Percentiles rank a stretch among this genome's conserved stretches.
Conservation (phyloP, 2,329 filamentous ascomycete species). For the Cytospora mali region DNA sequence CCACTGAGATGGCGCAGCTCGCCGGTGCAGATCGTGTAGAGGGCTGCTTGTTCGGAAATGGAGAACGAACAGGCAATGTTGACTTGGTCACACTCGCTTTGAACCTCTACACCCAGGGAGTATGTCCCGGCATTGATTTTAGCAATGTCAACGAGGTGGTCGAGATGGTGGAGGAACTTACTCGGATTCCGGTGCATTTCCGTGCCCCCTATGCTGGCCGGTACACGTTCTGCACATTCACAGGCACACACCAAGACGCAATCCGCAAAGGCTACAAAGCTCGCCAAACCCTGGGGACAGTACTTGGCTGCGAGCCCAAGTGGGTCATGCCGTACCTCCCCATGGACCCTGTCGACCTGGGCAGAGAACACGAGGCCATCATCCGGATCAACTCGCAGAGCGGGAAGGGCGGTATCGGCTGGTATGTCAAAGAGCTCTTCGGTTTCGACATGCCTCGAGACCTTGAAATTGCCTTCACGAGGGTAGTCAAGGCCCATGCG, state of each 20-base stretch:
- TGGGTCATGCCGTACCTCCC: slow-evolving; percentile 93
- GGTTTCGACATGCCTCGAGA: slow-evolving; percentile 90
- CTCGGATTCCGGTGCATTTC: slow-evolving; percentile 90
- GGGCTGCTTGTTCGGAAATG: slow-evolving; percentile 90
- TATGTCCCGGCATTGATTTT: slow-evolving; percentile 86
- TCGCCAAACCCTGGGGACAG: slow-evolving; percentile 61
- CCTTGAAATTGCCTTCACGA: slow-evolving; percentile 87
- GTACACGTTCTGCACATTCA: slow-evolving; percentile 89
- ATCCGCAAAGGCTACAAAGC: slow-evolving; percentile 88
- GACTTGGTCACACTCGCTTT: slow-evolving; percentile 89
- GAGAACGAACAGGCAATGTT: slow-evolving; percentile 92
- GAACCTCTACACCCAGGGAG: slow-evolving; percentile 93
- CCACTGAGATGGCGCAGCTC: slow-evolving; percentile 91
- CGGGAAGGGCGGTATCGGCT: slow-evolving; percentile 91
- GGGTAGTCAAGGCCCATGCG: slow-evolving; percentile 78
- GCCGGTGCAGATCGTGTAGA: slow-evolving; percentile 92
- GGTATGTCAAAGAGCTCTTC: slow-evolving; percentile 86
- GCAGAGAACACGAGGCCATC: slow-evolving; percentile 91
- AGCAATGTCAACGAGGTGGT: slow-evolving; percentile 85
- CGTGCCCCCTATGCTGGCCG: slow-evolving; percentile 88
- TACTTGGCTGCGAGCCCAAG: slow-evolving; percentile 56
- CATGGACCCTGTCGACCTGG: slow-evolving; percentile 88
- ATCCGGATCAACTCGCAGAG: slow-evolving; percentile 98
- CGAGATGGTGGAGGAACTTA: slow-evolving; percentile 85
- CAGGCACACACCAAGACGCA: slow-evolving; percentile 88